Evolutionary conservation across 1,139 yeast species (phyloP), one percentile per base, ranked within the genome.

Genomic region (Blastobotrys arbuscula): DNA sequence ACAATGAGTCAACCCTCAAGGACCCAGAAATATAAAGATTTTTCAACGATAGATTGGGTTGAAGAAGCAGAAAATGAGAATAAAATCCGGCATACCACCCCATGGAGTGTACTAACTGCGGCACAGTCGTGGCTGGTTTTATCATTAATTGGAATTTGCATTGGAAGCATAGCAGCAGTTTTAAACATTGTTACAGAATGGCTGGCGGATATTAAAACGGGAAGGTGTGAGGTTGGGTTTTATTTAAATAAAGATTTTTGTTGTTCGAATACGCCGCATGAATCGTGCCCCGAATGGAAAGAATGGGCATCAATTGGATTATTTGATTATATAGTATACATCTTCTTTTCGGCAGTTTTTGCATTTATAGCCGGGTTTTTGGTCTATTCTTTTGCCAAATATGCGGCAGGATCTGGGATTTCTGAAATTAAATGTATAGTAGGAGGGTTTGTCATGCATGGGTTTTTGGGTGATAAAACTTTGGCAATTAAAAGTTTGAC

Each of bases 351-450:
- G 3, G 65, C 83, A 0, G 19, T 70, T 0, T 81, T 90, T 61
- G 84, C 94, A 0, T 67, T 73, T 10, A 58, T 75, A 9, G 81
- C 96, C 1, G 88, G 94, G 0, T 65, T 74, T 13, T 64, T 88
- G 41, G 96, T 94, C 42, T 74, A 79, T 57, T 65, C 67, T 19
- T 82, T 79, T 59, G 92, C 96, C 0, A 96, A 96, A 0, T 76
- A 82, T 50, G 98, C 98, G 0, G 95, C 98, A 0, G 98, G 98
- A 0, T 86, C 96, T 2, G 98, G 98, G 0, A 94, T 94, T 44
- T 84, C 97, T 4, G 99, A 94, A 64, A 92, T 94, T 65, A 94
- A 94, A 66, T 86, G 95, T 63, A 89, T 94, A 55, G 89, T 92
- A 1, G 84, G 95, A 0, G 99, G 99, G 0, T 94, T 90, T 63